phyloP scores from a whole-genome alignment of 306 rosid species.

The Cicer arietinum region DNA sequence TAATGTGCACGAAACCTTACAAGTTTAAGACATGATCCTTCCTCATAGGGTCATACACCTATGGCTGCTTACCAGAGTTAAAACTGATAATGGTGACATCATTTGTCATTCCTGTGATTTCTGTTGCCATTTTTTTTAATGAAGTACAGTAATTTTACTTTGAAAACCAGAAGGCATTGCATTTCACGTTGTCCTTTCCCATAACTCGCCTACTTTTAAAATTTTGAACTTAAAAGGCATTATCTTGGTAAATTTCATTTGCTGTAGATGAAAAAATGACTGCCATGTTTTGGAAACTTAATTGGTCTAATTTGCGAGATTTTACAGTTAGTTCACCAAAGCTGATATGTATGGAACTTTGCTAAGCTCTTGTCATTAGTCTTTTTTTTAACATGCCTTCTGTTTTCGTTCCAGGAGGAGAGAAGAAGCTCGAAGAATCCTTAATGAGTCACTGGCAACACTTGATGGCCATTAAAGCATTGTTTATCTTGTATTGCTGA shows the following conservation, averaged over 20 bases:
- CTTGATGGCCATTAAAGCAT: slow-evolving; percentile 60
- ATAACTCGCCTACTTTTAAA: background rate
- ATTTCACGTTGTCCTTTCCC: background rate
- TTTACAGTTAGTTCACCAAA: background rate
- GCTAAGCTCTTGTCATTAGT: background rate
- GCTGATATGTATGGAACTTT: background rate
- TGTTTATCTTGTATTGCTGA: background rate
- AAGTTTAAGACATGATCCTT: background rate
- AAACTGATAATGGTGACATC: slow-evolving; percentile 12
- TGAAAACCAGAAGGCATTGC: background rate
- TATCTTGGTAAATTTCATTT: background rate
- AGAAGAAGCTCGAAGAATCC: slow-evolving; percentile 79
- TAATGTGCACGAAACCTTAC: slow-evolving; percentile 8
- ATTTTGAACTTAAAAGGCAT: background rate
- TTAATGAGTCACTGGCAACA: slow-evolving; percentile 75
- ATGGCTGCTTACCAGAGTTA: slow-evolving; percentile 2
- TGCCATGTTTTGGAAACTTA: background rate
- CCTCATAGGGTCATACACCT: background rate
- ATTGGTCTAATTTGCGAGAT: slow-evolving; percentile 1
- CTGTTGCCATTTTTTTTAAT: background rate
- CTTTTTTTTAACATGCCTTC: slow-evolving; percentile 5
- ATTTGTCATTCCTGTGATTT: background rate
- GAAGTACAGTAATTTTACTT: slow-evolving; percentile 1
- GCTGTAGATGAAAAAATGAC: background rate
- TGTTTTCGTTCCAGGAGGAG: slow-evolving; percentile 67